Evolutionary conservation across 225 moss, liverwort and hornwort species (phyloP), one percentile per base, ranked within the genome.

Genomic region (Ulota crispa): DNA sequence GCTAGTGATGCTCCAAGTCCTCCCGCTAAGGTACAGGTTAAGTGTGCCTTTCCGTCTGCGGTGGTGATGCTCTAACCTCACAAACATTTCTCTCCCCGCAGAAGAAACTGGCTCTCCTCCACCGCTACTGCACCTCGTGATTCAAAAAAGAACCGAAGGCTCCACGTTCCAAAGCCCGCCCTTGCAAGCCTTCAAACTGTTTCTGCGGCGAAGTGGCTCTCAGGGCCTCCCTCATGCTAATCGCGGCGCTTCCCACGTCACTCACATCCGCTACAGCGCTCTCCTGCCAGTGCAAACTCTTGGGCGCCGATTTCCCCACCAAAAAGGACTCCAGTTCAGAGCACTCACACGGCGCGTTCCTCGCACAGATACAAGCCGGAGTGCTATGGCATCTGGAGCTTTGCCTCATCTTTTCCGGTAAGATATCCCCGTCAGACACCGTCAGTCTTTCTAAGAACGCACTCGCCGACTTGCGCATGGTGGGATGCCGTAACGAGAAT

Each of bases 121-220:
- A 71, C 42, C 72, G n/a, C 56, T 65, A 57, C 55, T 79, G 64
- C 7, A 12, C 9, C 24, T 85, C 82, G 37, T 76, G 85, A 61
- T 76, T 76, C 11, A 88, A 76, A 83, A 86, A 93, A 15, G 93
- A 93, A 41, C 92, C 91, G 61, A 91, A 93, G 20, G 91, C 89
- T 77, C 92, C 93, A 23, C 79, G 85, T 78, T 93, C 85, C 59
- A 86, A 78, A 8, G 83, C 86, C 63, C 85, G 87, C 21, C 68
- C 82, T 61, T 94, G 91, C 81, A 87, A 83, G 13, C 57, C 21
- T 76, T 88, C 91, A n/a, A 8, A 81, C 67, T 87, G 92, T 45
- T 87, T 86, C 13, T 75, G 87, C 47, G 81, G 80, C 21, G 84
- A 78, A 42, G 81, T 85, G 39, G 86, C 86, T 82, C 39, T 83